Base-by-base conservation (phyloP, 139 green algal species). In the Tetraselmis chui region DNA sequence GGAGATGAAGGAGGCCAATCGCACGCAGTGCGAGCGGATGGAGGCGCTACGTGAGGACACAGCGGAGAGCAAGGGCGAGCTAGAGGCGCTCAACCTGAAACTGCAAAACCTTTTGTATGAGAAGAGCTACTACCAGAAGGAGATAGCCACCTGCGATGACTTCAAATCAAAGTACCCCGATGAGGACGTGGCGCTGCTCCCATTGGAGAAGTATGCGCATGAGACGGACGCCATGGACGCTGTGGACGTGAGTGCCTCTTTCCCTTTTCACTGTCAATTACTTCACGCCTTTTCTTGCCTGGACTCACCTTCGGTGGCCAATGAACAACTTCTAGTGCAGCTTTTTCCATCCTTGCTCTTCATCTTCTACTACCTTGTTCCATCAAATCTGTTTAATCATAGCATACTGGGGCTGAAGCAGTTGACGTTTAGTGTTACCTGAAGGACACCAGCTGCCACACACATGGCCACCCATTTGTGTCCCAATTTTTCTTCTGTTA, bases 91-190 rank as follows among this genome's bases (percentile, higher is more conserved):
- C 27, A 84, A 87, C 79, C 81, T 93, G 23, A 78, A 88, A 79
- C 88, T 95, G 29, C 86, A 95, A 67, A 95, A 93, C 79, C 87
- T 95, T 23, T 75, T 92, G 0, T 95, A 94, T 29, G 90, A 95
- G 81, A 87, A 88, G 82, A 86, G 90, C 18, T 90, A 95, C 78
- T 95, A 94, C 80, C 79, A 92, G 28, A 94, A 93, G 67, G 92
- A 95, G 78, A 95, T 95, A 27, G 27, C 32, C 28, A 85, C 59
- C 28, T 95, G 91, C 88, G 79, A 85, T 31, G 89, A 84, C 76
- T 95, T 91, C 80, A 59, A 77, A 27, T 94, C 90, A 31, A 83
- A 84, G 28, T 89, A 91, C 80, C 80, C 81, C 75, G 87, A 92
- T 1, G 84, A 81, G 32, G 80, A 88, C 77, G 84, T 95, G 24